Evolutionary conservation across 2,329 filamentous ascomycete genomes (phyloP).

Genomic region (Beauveria sp.): DNA sequence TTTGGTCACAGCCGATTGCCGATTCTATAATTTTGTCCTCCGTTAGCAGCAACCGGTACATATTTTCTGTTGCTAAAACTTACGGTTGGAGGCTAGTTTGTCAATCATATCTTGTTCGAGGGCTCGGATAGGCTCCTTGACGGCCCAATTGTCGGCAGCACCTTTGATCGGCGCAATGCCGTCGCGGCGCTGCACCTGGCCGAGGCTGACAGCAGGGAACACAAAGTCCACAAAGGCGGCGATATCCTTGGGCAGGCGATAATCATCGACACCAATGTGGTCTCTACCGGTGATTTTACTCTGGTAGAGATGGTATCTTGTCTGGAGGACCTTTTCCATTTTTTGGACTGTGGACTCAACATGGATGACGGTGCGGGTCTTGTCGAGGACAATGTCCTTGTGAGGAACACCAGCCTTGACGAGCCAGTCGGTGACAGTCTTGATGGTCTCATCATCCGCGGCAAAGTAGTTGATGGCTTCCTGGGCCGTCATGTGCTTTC

Average conservation of each 20-base stretch:
- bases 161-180: background rate
- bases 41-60: background rate
- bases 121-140: constrained; percentile 2
- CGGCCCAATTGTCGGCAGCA: background rate
- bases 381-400: constrained; percentile 40
- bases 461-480: constrained; percentile 36
- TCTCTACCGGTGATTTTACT: constrained; percentile 25
- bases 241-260: constrained; percentile 30
- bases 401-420: constrained; percentile 39
- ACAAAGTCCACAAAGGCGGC: constrained; percentile 32
- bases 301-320: constrained; percentile 44
- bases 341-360: constrained; percentile 12
- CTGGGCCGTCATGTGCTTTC: constrained; percentile 37
- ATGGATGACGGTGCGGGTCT: constrained; percentile 37
- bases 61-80: background rate
- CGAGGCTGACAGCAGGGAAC: constrained; percentile 32
- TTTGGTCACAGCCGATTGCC: constrained; percentile 35
- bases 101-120: background rate
- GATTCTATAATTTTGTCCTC: background rate
- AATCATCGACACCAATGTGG: constrained; percentile 33
- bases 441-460: constrained; percentile 34
- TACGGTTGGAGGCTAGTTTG: background rate
- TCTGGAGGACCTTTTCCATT: constrained; percentile 42
- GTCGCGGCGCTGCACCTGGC: constrained; percentile 14
- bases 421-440: constrained; percentile 45